Conservation (phyloP, 192 early-diverging fungal genomes). For the Backusella tarrabulga region DNA sequence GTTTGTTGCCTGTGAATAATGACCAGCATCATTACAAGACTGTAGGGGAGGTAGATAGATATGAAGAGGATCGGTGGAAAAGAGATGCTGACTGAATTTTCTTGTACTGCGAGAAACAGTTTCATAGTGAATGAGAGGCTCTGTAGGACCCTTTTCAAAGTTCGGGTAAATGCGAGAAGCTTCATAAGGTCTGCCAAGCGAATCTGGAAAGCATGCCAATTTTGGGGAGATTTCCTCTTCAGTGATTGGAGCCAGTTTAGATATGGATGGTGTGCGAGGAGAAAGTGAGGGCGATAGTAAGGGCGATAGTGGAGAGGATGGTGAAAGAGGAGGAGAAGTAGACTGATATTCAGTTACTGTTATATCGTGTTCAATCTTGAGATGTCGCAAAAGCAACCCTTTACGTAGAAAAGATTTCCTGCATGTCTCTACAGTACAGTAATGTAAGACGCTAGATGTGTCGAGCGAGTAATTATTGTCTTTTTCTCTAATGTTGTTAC, state of each 20-base stretch:
- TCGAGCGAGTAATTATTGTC: not conserved
- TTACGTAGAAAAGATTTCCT: conserved; percentile 4
- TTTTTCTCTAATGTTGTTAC: not conserved
- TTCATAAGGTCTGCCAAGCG: not conserved
- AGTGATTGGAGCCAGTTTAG: not conserved
- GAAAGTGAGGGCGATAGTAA: not conserved
- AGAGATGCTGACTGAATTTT: not conserved
- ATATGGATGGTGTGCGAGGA: not conserved
- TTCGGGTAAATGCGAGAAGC: not conserved
- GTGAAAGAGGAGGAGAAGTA: not conserved
- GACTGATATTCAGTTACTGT: not conserved
- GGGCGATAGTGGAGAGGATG: not conserved
- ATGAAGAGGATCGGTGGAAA: not conserved
- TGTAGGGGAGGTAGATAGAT: conserved; percentile 5
- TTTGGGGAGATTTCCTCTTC: not conserved
- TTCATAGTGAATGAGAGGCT: not conserved
- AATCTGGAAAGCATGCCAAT: not conserved
- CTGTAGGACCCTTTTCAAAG: not conserved
- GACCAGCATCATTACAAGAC: not conserved
- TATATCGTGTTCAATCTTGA: not conserved
- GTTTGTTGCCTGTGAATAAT: not conserved
- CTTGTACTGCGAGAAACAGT: not conserved
- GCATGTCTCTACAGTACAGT: not conserved
- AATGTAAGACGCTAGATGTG: not conserved
- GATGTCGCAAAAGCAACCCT: not conserved